These are phyloP conservation scores for Tetrahymena elliotti DNA, from an alignment of 73 alveolate genomes.

Conservation along the genomic window DNA sequence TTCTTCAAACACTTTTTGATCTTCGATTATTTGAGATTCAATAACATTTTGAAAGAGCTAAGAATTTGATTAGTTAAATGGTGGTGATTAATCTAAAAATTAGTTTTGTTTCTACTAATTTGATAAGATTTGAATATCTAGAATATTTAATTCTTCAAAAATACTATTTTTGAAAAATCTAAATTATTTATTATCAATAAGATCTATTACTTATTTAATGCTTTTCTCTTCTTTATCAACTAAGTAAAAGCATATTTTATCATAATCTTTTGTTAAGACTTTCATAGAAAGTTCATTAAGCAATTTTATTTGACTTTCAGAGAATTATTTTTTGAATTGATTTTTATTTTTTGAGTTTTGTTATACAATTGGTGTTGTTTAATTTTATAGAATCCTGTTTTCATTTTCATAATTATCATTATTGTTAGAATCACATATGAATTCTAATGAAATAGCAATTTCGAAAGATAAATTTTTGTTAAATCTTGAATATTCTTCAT, in stretches of 20 bases:
- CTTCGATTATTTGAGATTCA: background rate
- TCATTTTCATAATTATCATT: too few species aligned
- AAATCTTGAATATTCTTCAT: background rate
- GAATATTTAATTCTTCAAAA: background rate
- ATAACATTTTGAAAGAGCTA: too few species aligned
- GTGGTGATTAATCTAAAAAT: background rate
- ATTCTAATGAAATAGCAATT: background rate
- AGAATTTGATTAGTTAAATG: background rate
- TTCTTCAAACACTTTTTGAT: background rate
- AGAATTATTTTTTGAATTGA: too few species aligned
- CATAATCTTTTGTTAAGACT: background rate
- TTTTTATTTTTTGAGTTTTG: background rate
- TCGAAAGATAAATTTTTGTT: background rate
- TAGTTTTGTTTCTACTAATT: background rate
- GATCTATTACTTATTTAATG: background rate
- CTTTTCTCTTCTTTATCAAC: background rate
- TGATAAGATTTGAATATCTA: too few species aligned
- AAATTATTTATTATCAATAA: background rate
- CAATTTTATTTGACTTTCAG: background rate
- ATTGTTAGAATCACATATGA: too few species aligned
- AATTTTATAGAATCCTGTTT: background rate
- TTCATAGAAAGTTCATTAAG: background rate
- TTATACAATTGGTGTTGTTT: background rate
- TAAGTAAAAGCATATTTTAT: too few species aligned
- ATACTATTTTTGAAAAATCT: background rate